Evolutionary conservation across 208 protist genomes (phyloP), one percentile per base, ranked within the genome.

Genomic region (Novymonas esmeraldas): DNA sequence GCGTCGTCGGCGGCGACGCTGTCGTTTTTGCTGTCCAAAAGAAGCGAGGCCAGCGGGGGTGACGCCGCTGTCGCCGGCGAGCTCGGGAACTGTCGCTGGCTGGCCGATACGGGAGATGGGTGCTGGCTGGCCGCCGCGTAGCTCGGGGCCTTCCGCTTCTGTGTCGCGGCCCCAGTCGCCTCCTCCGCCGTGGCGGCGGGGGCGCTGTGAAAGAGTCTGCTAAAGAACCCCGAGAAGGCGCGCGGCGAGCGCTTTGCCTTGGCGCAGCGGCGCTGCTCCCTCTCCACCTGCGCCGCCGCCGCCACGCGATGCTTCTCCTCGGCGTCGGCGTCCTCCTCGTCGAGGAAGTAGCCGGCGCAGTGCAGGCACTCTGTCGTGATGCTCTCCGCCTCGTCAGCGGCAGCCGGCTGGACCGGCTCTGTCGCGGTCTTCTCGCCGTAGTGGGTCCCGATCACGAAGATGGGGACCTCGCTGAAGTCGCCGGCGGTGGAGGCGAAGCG

Each of bases 391-490:
- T 76, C 64, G 0, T 54, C 24, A 3, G 31, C 11, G 11, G 55
- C 39, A 58, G 59, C 22, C 34, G 49, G 13, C 59, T 60, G 46
- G 6, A 54, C 28, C 29, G 60, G 20, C 42, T 81, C 75, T n/a
- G 67, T 9, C n/a, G 28, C n/a, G n/a, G 44, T 38, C 39, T 52
- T 41, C 52, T 78, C 64, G 31, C 64, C 50, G 54, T 64, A 55
- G 64, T 78, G 70, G 10, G 86, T 92, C 18, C 86, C 86, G 2
- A 92, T 67, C 16, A 92, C 55, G 58, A 89, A 82, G 50, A 86
- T 64, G 16, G 75, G 83, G 20, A 89, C 57, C 36, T 76, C 59
- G 16, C 50, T 73, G 6, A 64, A 60, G 36, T 67, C 64, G 41
- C 72, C 68, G 5, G n/a, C 9, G 28, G 52, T 72, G 24, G 55